Conservation (phyloP, 1,284 basidiomycete genomes). For the Veloboletus limbatus region DNA sequence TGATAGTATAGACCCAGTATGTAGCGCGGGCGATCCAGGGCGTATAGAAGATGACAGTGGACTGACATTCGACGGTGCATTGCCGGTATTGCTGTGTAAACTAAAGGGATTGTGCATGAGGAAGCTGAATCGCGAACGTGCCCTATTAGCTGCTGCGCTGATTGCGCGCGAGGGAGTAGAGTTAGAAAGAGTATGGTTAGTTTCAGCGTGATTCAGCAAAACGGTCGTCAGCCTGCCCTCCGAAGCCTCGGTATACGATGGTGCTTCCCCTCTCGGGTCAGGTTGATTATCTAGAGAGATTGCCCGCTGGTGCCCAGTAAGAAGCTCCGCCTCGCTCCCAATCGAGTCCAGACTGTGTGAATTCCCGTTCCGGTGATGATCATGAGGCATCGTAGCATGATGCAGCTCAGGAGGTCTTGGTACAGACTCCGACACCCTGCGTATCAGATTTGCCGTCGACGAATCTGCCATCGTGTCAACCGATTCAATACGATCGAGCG, state of each 20-base stretch:
- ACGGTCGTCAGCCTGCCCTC: slow-evolving; percentile 3
- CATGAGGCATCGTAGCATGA: slow-evolving; percentile 1
- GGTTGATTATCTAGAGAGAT: slow-evolving; percentile 20
- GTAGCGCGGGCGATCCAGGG: slow-evolving; percentile 13
- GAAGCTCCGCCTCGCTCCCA: slow-evolving; percentile 25
- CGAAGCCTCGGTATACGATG: slow-evolving; percentile 61
- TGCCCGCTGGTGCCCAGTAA: slow-evolving; percentile 24
- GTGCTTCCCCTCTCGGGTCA: slow-evolving; percentile 55
- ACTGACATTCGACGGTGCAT: background rate
- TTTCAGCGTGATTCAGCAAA: slow-evolving; percentile 13
- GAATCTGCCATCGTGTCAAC: slow-evolving; percentile 24
- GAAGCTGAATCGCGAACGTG: slow-evolving; percentile 28
- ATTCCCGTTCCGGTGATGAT: slow-evolving; percentile 16
- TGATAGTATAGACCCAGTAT: slow-evolving; percentile 20
- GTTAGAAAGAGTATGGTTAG: background rate
- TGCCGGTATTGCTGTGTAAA: slow-evolving; percentile 1
- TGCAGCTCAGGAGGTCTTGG: slow-evolving; percentile 19
- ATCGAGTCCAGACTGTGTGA: slow-evolving; percentile 19
- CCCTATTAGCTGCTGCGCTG: background rate
- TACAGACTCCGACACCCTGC: slow-evolving; percentile 7
- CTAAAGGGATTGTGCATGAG: slow-evolving; percentile 23
- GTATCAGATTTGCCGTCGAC: slow-evolving; percentile 26
- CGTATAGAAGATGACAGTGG: background rate
- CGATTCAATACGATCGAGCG: slow-evolving; percentile 24
- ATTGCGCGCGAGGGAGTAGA: background rate